Evolutionary conservation across 441 rosid genomes (phyloP).

Genomic region (Lepidium campestre): DNA sequence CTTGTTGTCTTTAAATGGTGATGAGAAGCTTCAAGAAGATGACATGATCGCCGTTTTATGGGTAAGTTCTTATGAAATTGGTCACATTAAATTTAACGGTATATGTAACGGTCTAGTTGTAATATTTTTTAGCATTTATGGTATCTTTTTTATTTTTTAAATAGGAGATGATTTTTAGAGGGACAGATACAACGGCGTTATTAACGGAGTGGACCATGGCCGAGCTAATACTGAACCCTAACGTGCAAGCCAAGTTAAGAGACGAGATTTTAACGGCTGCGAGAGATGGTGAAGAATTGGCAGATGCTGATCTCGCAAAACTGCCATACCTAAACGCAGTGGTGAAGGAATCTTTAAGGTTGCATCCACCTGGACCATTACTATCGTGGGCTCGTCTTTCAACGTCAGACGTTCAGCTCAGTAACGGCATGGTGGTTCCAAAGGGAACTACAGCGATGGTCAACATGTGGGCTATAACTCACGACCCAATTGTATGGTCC

Average conservation of each 20-base stretch:
- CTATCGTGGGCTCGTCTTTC: slow-evolving; percentile 62
- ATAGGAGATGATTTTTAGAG: slow-evolving; percentile 50
- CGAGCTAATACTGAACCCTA: slow-evolving; percentile 43
- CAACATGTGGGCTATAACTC: slow-evolving; percentile 74
- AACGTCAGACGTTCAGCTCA: slow-evolving; percentile 43
- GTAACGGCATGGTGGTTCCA: slow-evolving; percentile 48
- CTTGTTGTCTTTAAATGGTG: slow-evolving; percentile 63
- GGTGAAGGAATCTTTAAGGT: slow-evolving; percentile 47
- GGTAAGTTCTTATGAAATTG: slow-evolving; percentile 35
- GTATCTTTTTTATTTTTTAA: neutral
- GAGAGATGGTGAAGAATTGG: slow-evolving; percentile 7
- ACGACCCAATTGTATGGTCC: slow-evolving; percentile 41
- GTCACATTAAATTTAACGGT: slow-evolving; percentile 12
- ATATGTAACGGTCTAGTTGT: slow-evolving; percentile 21
- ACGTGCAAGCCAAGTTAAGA: slow-evolving; percentile 37
- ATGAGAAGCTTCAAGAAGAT: slow-evolving; percentile 65
- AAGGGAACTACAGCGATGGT: slow-evolving; percentile 60
- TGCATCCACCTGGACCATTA: slow-evolving; percentile 62
- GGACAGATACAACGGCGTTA: slow-evolving; percentile 45
- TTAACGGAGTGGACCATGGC: slow-evolving; percentile 58
- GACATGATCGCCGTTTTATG: slow-evolving; percentile 76
- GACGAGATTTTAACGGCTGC: slow-evolving; percentile 28
- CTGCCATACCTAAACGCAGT: slow-evolving; percentile 46
- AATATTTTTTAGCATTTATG: neutral
- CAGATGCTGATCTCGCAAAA: slow-evolving; percentile 37